Conservation (phyloP, 78 protist genomes). For the Chrysochromulina tobinii region DNA sequence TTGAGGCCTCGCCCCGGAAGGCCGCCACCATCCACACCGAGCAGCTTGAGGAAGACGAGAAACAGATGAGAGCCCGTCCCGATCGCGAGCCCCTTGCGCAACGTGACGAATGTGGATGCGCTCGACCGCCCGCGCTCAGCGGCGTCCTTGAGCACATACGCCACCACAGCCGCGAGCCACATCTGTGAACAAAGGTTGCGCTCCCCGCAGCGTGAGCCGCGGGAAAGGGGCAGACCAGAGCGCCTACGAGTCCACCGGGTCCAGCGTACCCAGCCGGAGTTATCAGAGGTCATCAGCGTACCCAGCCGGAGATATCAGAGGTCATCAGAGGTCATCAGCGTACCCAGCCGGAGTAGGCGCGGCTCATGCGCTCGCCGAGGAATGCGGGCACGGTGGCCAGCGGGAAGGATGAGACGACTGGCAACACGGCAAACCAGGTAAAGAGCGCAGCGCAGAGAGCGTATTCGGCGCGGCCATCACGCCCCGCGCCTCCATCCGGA, state of each 20-base stretch:
- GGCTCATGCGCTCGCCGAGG: constrained; percentile 20
- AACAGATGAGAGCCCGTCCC: constrained; percentile 2
- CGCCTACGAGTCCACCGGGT: no score
- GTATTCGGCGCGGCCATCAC: background rate
- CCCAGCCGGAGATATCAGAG: no score
- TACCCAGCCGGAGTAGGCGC: background rate
- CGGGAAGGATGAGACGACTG: background rate
- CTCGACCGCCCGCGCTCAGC: constrained; percentile 11
- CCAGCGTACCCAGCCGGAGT: no score
- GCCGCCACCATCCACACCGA: constrained; percentile 32
- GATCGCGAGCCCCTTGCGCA: constrained; percentile 5
- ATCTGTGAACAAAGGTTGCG: background rate
- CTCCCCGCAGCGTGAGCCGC: no score
- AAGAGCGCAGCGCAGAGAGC: background rate
- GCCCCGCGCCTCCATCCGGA: background rate
- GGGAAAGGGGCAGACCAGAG: no score
- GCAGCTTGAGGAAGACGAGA: background rate
- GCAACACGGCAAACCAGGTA: background rate
- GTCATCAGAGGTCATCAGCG: no score
- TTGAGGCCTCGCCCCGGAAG: background rate
- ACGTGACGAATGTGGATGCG: constrained; percentile 30
- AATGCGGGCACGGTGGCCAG: background rate
- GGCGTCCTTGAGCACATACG: constrained; percentile 27
- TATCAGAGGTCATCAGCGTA: no score
- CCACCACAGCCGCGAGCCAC: background rate